Conservation (phyloP, 495 filamentous ascomycete species). For the Penicillium canariense region DNA sequence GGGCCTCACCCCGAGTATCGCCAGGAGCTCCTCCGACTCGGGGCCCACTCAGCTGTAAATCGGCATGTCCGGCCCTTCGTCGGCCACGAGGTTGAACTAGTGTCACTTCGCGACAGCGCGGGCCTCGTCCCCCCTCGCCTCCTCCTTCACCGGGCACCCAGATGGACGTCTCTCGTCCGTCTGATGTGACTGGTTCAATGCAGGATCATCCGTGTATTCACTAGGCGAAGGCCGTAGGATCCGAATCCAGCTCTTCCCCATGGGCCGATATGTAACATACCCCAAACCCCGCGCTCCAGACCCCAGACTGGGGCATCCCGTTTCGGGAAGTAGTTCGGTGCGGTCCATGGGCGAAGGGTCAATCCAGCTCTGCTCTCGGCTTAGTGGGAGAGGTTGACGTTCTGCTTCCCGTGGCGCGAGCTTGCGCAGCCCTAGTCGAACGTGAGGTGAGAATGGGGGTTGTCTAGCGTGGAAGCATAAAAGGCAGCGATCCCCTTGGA, state of each 20-base stretch:
- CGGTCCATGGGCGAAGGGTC: not conserved
- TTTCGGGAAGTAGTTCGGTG: not conserved
- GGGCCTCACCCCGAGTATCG: too few relatives aligned
- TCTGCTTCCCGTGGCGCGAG: constrained; percentile 4
- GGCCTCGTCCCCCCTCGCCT: too few relatives aligned
- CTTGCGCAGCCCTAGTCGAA: constrained; percentile 7
- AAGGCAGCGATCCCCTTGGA: constrained; percentile 1
- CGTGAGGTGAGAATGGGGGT: not conserved
- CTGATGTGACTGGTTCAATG: too few relatives aligned
- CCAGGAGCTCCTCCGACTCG: too few relatives aligned
- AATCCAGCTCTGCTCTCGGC: not conserved
- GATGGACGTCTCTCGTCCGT: too few relatives aligned
- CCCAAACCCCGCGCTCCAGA: not conserved
- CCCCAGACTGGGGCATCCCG: not conserved
- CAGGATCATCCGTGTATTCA: too few relatives aligned
- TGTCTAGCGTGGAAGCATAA: constrained; percentile 11
- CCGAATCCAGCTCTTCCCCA: not conserved
- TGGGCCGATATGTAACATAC: not conserved
- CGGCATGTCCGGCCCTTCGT: too few relatives aligned
- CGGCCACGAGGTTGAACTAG: too few relatives aligned
- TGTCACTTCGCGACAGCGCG: too few relatives aligned
- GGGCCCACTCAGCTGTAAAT: too few relatives aligned
- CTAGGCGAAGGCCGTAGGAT: not conserved
- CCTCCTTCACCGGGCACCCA: too few relatives aligned
- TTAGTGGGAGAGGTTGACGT: not conserved